Conservation (phyloP, 2,329 filamentous ascomycete genomes). For the Pseudogymnoascus sp. region DNA sequence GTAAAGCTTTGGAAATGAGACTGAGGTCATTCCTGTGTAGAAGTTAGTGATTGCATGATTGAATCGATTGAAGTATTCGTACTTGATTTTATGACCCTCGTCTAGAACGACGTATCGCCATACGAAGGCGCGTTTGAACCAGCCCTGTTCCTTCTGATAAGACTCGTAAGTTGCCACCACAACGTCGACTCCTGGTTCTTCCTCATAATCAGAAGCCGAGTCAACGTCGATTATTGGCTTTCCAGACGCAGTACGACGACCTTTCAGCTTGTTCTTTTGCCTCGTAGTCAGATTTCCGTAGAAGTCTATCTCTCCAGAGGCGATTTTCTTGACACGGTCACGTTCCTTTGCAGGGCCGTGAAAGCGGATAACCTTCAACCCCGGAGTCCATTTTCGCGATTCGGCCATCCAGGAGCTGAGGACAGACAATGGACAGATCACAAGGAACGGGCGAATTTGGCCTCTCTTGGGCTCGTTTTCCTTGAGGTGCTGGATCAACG, state of each 20-base stretch:
- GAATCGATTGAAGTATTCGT: conserved; percentile 11
- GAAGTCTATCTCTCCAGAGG: conserved; percentile 36
- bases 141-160: conserved; percentile 35
- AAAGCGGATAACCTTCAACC: conserved; percentile 38
- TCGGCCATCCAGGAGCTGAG: conserved; percentile 41
- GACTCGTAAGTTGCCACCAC: conserved; percentile 44
- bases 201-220: conserved; percentile 23
- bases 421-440: conserved; percentile 44
- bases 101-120: conserved; percentile 47
- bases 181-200: conserved; percentile 31
- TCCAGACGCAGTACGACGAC: conserved; percentile 15
- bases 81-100: conserved; percentile 41
- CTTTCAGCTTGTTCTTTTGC: conserved; percentile 21
- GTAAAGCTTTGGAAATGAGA: conserved; percentile 25
- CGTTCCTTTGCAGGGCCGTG: conserved; percentile 38
- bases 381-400: conserved; percentile 38
- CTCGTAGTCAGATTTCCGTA: conserved; percentile 32
- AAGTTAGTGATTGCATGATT: neutral
- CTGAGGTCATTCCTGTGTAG: conserved; percentile 30
- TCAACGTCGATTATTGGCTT: conserved; percentile 19
- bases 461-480: conserved; percentile 32
- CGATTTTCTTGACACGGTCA: conserved; percentile 37
- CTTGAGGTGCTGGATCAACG: conserved; percentile 40
- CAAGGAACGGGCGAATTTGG: conserved; percentile 34
- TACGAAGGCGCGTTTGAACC: conserved; percentile 42